Percentiles rank a stretch among this genome's conserved stretches.
These are phyloP conservation scores for Melanomma pulvis-pyrius DNA, from an alignment of 495 filamentous ascomycete genomes.

Conservation along the genomic window DNA sequence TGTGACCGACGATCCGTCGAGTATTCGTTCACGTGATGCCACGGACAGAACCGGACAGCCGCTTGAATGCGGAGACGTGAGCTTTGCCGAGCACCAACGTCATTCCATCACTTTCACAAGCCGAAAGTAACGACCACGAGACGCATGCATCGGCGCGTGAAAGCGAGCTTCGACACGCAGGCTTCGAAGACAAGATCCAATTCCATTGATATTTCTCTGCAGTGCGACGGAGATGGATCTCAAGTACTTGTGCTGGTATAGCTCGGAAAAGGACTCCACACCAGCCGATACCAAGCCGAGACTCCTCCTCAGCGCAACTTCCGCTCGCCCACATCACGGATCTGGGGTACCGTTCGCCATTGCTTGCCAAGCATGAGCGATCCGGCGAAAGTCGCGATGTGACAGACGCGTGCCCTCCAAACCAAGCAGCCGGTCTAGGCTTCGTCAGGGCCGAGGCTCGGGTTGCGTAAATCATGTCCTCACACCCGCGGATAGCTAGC, in stretches of 20 bases:
- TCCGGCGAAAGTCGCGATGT: constrained; percentile 3
- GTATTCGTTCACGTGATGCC: not conserved
- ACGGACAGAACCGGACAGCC: constrained; percentile 7
- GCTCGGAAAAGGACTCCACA: constrained; percentile 28
- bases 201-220: not conserved
- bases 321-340: constrained; percentile 31
- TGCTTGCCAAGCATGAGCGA: constrained; percentile 7
- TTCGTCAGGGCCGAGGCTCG: constrained; percentile 33
- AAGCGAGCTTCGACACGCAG: not conserved
- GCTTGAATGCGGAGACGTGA: not conserved
- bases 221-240: not conserved
- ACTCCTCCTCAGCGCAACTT: constrained; percentile 9
- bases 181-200: not conserved
- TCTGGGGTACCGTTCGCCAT: constrained; percentile 28
- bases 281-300: constrained; percentile 32
- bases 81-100: constrained; percentile 5
- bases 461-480: constrained; percentile 12
- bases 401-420: constrained; percentile 26
- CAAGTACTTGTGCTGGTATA: not conserved
- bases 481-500: constrained; percentile 28
- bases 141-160: constrained; percentile 4
- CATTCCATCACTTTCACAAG: constrained; percentile 24
- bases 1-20: not conserved
- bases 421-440: constrained; percentile 17
- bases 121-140: constrained; percentile 8